Conservation (phyloP, 148 eudicot species). For the Euryodendron excelsum region DNA sequence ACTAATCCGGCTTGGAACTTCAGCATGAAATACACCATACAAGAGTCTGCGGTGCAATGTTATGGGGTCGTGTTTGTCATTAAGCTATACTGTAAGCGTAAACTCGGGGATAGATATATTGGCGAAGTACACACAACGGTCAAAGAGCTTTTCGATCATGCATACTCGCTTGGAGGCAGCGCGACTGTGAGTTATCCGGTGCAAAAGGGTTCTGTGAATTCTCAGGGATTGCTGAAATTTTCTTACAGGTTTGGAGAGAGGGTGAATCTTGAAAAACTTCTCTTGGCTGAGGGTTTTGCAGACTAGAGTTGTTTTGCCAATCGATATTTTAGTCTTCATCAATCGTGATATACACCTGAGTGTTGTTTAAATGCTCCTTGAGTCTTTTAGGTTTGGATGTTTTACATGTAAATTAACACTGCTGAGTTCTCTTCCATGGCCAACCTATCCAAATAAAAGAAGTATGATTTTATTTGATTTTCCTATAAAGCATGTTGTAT, state of each 20-base stretch:
- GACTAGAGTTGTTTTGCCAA: not conserved
- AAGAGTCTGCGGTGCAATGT: not conserved
- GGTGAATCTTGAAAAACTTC: slow-evolving; percentile 25
- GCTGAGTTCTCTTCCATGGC: no score
- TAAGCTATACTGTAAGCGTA: slow-evolving; percentile 19
- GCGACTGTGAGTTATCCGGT: slow-evolving; percentile 21
- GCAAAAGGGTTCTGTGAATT: slow-evolving; percentile 25
- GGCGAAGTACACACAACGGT: slow-evolving; percentile 16
- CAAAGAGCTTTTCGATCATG: slow-evolving; percentile 17
- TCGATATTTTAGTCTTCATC: no score
- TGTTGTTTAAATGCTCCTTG: no score
- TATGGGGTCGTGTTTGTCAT: slow-evolving; percentile 14
- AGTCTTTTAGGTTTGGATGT: no score
- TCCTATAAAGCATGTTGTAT: no score
- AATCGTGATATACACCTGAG: no score
- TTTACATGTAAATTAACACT: no score
- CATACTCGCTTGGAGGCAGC: not conserved
- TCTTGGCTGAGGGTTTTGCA: slow-evolving; percentile 30
- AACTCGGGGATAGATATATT: slow-evolving; percentile 18
- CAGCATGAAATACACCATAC: slow-evolving; percentile 7
- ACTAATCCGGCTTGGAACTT: slow-evolving; percentile 14
- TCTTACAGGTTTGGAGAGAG: slow-evolving; percentile 40
- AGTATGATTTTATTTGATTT: no score
- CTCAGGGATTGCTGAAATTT: slow-evolving; percentile 33
- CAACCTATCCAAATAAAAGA: no score